A percentile compares a stretch with the other conserved stretches of the same genome.
phyloP scores from a whole-genome alignment of 2,329 filamentous ascomycete species.

The Fusarium papillatum region DNA sequence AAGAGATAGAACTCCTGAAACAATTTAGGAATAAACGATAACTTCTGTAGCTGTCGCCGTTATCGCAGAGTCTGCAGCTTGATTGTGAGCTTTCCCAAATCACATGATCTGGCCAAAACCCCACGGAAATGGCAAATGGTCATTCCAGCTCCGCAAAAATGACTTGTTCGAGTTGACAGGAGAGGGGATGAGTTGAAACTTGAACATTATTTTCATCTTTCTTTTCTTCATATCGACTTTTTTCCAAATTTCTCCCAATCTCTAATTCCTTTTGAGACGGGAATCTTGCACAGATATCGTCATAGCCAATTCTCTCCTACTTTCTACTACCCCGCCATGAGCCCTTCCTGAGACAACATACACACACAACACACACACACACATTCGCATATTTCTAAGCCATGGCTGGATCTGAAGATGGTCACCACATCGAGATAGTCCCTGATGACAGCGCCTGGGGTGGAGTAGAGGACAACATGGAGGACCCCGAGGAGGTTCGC shows the following conservation, averaged over 20 bases:
- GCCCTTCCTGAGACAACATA: conserved; percentile 18
- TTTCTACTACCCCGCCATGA: conserved; percentile 31
- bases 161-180: conserved; percentile 11
- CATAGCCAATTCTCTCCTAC: neutral
- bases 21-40: too few species aligned
- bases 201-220: neutral
- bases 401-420: conserved; percentile 40
- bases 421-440: conserved; percentile 28
- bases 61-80: neutral
- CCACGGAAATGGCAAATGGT: conserved; percentile 20
- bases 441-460: conserved; percentile 64
- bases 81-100: conserved; percentile 20
- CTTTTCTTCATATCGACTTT: neutral
- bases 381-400: conserved; percentile 12
- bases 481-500: conserved; percentile 83
- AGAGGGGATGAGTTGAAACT: conserved; percentile 18
- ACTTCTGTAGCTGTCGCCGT: neutral
- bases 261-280: neutral
- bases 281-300: neutral
- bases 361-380: conserved; percentile 12
- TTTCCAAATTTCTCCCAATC: neutral
- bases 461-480: conserved; percentile 74
- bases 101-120: conserved; percentile 36
- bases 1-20: neutral
- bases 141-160: conserved; percentile 29